Conservation (phyloP, 169 alveolate genomes). For the Cryptosporidium parvum region DNA sequence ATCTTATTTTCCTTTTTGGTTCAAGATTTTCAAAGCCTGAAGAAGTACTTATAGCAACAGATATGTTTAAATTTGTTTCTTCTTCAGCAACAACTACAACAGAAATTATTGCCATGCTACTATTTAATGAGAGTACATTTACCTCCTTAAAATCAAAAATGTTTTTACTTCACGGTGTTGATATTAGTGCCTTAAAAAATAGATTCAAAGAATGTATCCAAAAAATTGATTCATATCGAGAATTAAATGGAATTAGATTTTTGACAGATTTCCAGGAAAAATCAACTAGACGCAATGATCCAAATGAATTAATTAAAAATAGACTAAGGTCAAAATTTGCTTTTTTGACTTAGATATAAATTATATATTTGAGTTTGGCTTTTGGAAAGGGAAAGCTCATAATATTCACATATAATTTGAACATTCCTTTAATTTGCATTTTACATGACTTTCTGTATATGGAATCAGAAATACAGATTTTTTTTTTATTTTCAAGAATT, state of each 20-base stretch:
- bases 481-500: no score
- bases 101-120: neutral
- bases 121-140: neutral
- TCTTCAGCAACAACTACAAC: neutral
- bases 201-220: neutral
- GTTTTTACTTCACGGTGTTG: neutral
- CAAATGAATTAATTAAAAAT: no score
- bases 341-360: neutral
- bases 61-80: neutral
- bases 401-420: no score
- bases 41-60: constrained; percentile 9
- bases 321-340: neutral
- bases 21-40: constrained; percentile 15
- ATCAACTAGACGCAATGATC: neutral
- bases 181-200: neutral
- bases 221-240: neutral
- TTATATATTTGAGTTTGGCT: neutral
- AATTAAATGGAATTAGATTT: neutral
- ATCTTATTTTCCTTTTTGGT: neutral
- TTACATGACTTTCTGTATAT: no score
- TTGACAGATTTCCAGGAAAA: neutral
- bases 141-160: neutral
- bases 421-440: no score
- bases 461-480: no score
- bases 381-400: neutral